Base-by-base conservation (phyloP, 345 rosid genomes). In the Brassica cretica region DNA sequence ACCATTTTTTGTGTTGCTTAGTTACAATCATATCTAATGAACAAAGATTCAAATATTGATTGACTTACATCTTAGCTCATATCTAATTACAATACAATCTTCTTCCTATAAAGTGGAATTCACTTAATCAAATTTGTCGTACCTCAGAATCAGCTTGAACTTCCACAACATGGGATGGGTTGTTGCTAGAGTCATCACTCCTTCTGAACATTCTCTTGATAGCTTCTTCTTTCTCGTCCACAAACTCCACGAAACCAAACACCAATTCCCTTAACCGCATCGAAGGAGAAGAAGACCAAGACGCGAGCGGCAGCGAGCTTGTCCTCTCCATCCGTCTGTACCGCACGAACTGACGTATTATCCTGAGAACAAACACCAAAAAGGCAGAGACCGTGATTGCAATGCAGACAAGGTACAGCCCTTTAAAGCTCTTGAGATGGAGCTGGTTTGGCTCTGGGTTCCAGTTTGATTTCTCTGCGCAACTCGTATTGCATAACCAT, bases 211-310 rank as follows among this genome's bases (percentile, higher is more conserved):
- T 76, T 77, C 82, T 87, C 88, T 88, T 89, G 85, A 86, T 87
- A 59, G 89, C 91, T 76, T 90, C 98, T 81, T 91, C 98, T 76
- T 84, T 93, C 90, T 91, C 85, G 59, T 93, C 97, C 16, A 91
- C 83, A 76, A 93, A 91, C 74, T 90, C 76, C 6, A 91, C 80
- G 61, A 93, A 93, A 80, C 81, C 84, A 46, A 9, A 82, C 61
- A 88, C 19, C 69, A 82, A 79, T 25, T 84, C 81, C 58, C 85
- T 77, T 35, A 84, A 87, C 51, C 66, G 68, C 15, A 75, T 64
- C 0, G 82, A 18, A 58, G 77, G 82, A 60, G 77, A 67, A 66
- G 64, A 35, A 15, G 68, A 72, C 76, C 71, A 71, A 78, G 82
- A 66, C 49, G 1, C 53, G 44, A 27, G 85, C n/a, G 71, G 87